phyloP scores from a whole-genome alignment of 2,329 filamentous ascomycete species.

The Beauveria scarabaeidicola region DNA sequence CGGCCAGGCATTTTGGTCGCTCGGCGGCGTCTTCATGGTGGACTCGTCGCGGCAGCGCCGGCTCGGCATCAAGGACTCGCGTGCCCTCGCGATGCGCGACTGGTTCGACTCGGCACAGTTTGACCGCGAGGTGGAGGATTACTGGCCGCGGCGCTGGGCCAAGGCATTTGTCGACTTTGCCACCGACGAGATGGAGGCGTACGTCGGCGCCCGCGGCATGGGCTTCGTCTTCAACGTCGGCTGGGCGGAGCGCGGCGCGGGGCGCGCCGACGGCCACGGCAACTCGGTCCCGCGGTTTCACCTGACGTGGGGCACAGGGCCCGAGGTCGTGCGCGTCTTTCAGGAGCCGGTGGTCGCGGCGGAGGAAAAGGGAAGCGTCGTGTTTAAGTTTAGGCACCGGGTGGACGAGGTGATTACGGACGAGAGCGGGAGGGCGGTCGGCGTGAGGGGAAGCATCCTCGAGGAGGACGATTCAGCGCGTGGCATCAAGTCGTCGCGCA shows the following conservation, averaged over 20 bases:
- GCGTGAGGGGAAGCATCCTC: slow-evolving; percentile 45
- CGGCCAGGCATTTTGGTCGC: slow-evolving; percentile 56
- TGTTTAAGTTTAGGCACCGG: slow-evolving; percentile 47
- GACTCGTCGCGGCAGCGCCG: slow-evolving; percentile 48
- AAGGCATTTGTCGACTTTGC: slow-evolving; percentile 57
- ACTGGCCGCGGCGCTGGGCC: slow-evolving; percentile 54
- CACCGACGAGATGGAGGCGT: slow-evolving; percentile 47
- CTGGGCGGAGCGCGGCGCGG: slow-evolving; percentile 54
- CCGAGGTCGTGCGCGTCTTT: slow-evolving; percentile 51
- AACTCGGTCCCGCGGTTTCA: slow-evolving; percentile 58
- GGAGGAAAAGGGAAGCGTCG: slow-evolving; percentile 42
- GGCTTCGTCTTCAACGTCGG: slow-evolving; percentile 46
- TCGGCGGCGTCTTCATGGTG: slow-evolving; percentile 53
- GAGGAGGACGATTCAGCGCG: slow-evolving; percentile 40
- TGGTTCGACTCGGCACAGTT: slow-evolving; percentile 51
- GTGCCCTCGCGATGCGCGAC: slow-evolving; percentile 48
- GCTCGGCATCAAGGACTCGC: slow-evolving; percentile 49
- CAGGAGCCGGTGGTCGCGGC: slow-evolving; percentile 45
- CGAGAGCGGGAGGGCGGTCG: slow-evolving; percentile 39
- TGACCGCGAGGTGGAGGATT: slow-evolving; percentile 46
- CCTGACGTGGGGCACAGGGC: slow-evolving; percentile 52
- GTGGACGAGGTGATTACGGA: slow-evolving; percentile 51
- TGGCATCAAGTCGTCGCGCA: slow-evolving; percentile 44
- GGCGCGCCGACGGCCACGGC: slow-evolving; percentile 47
- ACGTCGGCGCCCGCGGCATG: slow-evolving; percentile 45